Evolutionary conservation across 108 stramenopile genomes (phyloP).

Genomic region (Conticribra weissflogii): DNA sequence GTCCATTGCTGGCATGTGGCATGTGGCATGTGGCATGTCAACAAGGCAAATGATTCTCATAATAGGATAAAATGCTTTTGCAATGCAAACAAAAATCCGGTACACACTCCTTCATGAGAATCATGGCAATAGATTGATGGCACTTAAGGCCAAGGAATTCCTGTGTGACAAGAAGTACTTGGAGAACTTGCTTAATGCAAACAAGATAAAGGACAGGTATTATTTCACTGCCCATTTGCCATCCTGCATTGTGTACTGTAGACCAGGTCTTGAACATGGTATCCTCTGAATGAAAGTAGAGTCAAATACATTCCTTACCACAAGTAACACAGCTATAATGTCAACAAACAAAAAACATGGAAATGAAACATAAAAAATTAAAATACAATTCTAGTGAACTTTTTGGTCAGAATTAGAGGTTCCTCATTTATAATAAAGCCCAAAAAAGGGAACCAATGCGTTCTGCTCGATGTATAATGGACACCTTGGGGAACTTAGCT

Average conservation of each 20-base stretch:
- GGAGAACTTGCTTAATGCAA: neutral
- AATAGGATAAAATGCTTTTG: neutral
- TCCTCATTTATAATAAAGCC: neutral
- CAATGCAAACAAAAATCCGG: neutral
- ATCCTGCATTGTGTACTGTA: neutral
- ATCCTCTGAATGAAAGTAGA: neutral
- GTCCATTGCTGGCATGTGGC: slow-evolving; percentile 7
- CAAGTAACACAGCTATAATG: too few relatives aligned
- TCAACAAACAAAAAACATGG: neutral
- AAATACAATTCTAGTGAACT: too few relatives aligned
- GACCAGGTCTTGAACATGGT: neutral
- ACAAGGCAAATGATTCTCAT: slow-evolving; percentile 1
- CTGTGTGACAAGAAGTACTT: neutral
- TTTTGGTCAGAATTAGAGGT: neutral
- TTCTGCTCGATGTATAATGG: neutral
- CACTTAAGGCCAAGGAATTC: neutral
- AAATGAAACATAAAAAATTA: neutral
- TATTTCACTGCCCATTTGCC: neutral
- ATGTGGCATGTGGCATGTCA: too few relatives aligned
- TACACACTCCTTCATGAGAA: neutral
- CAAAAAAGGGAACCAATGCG: neutral
- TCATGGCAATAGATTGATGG: neutral
- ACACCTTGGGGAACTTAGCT: neutral
- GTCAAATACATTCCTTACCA: neutral
- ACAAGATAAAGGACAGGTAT: neutral